These are phyloP conservation scores for Colletotrichum liaoningense DNA, from an alignment of 2,329 filamentous ascomycete species.

Conservation along the genomic window DNA sequence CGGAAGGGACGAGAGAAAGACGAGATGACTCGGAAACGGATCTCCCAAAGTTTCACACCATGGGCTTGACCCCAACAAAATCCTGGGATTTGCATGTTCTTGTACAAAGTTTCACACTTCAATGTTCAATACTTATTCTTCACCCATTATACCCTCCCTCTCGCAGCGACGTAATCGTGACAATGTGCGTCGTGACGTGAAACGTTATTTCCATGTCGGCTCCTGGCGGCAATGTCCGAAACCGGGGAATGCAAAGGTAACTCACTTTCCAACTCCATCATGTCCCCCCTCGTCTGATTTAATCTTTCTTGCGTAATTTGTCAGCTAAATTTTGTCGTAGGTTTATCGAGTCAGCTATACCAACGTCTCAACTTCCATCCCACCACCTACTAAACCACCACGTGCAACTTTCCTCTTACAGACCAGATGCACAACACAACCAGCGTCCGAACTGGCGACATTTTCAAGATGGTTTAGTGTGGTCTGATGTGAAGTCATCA, in stretches of 20 bases:
- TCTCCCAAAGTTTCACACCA: slow-evolving; percentile 11
- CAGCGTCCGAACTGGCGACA: background rate
- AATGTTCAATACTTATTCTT: slow-evolving; percentile 35
- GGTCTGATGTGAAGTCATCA: background rate
- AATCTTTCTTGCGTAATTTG: background rate
- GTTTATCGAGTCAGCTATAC: background rate
- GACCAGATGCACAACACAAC: background rate
- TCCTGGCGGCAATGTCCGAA: background rate
- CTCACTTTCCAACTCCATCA: no score
- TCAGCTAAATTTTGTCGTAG: background rate
- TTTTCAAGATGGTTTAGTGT: background rate
- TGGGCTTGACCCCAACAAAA: slow-evolving; percentile 15
- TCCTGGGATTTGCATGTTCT: slow-evolving; percentile 32
- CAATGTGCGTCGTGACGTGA: slow-evolving; percentile 6
- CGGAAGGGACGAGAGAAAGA: background rate
- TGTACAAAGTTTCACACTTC: slow-evolving; percentile 32
- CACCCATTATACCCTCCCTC: background rate
- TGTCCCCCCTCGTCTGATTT: background rate
- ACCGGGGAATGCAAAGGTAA: no score
- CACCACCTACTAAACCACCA: background rate
- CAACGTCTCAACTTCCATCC: slow-evolving; percentile 15
- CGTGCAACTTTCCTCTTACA: background rate
- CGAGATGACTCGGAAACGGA: slow-evolving; percentile 29
- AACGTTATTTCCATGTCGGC: background rate
- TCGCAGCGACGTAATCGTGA: background rate